Percentiles rank a stretch among this genome's conserved stretches.
Evolutionary conservation across 345 rosid genomes (phyloP).

Genomic region (Laguncularia racemosa): DNA sequence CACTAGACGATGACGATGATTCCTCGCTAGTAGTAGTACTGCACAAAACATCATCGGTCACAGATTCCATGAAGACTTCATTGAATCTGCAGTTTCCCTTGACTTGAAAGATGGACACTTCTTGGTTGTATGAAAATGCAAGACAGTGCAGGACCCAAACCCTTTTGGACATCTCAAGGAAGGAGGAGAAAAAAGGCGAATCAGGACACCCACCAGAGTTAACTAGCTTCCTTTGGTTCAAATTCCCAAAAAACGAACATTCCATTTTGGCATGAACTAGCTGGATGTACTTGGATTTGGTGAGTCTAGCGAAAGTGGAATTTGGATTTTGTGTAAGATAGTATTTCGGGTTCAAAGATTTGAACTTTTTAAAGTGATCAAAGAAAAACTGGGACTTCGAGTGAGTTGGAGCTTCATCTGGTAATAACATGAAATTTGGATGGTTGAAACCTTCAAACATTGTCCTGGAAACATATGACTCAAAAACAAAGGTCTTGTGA

Average conservation of each 20-base stretch:
- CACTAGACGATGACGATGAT: constrained; percentile 9
- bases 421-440: constrained; percentile 24
- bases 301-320: constrained; percentile 46
- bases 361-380: constrained; percentile 39
- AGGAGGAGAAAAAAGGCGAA: constrained; percentile 56
- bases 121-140: constrained; percentile 50
- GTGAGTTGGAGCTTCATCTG: constrained; percentile 13
- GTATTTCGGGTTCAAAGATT: constrained; percentile 33
- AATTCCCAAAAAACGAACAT: constrained; percentile 78
- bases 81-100: constrained; percentile 64
- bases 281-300: constrained; percentile 50
- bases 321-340: constrained; percentile 44
- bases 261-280: constrained; percentile 97
- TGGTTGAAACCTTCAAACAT: constrained; percentile 62
- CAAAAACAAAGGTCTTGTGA: constrained; percentile 56
- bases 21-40: constrained; percentile 7
- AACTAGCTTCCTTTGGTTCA: constrained; percentile 75
- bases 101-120: constrained; percentile 62
- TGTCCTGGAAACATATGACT: constrained; percentile 60
- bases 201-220: constrained; percentile 70
- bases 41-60: constrained; percentile 40
- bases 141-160: constrained; percentile 72
- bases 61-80: constrained; percentile 85
- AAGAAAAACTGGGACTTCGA: constrained; percentile 25
- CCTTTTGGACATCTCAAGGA: constrained; percentile 71